Conservation (phyloP, 2,329 filamentous ascomycete genomes). For the Microcyclosporella mali region DNA sequence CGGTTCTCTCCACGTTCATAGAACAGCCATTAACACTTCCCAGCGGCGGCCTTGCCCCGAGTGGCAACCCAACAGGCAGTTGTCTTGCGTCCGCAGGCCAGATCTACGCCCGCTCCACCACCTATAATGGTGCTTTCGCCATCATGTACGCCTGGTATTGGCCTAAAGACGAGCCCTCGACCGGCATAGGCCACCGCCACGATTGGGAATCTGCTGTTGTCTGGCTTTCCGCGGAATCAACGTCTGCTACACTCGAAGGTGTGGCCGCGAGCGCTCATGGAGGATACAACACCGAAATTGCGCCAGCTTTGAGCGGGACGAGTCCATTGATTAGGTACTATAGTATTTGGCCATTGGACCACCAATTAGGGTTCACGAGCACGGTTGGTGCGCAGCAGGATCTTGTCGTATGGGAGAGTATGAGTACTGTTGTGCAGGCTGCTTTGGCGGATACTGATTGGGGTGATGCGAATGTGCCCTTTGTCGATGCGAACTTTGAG, state of each 20-base stretch:
- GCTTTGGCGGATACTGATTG: constrained; percentile 45
- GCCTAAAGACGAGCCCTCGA: constrained; percentile 43
- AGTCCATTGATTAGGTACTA: constrained; percentile 45
- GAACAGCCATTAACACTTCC: neutral
- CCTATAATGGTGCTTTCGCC: constrained; percentile 36
- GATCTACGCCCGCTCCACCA: constrained; percentile 43
- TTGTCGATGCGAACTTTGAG: constrained; percentile 44
- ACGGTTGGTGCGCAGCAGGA: constrained; percentile 33
- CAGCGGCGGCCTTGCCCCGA: constrained; percentile 41
- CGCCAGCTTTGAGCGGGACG: constrained; percentile 35
- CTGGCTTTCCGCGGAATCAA: constrained; percentile 41
- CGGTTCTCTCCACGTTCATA: neutral
- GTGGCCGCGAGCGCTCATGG: constrained; percentile 51
- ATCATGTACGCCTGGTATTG: constrained; percentile 52
- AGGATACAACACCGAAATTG: constrained; percentile 39
- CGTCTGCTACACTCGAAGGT: constrained; percentile 40
- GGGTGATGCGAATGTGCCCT: constrained; percentile 43
- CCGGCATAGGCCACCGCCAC: constrained; percentile 47
- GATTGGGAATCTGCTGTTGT: constrained; percentile 53
- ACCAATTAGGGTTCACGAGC: constrained; percentile 40
- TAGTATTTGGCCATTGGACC: constrained; percentile 44
- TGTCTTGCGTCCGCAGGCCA: constrained; percentile 46
- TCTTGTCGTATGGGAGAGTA: constrained; percentile 46
- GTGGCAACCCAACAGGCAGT: constrained; percentile 34
- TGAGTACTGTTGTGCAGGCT: constrained; percentile 38